A percentile compares a stretch with the other conserved stretches of the same genome.
Evolutionary conservation across 2,329 filamentous ascomycete genomes (phyloP).

Genomic region (Pseudogymnoascus sp.): DNA sequence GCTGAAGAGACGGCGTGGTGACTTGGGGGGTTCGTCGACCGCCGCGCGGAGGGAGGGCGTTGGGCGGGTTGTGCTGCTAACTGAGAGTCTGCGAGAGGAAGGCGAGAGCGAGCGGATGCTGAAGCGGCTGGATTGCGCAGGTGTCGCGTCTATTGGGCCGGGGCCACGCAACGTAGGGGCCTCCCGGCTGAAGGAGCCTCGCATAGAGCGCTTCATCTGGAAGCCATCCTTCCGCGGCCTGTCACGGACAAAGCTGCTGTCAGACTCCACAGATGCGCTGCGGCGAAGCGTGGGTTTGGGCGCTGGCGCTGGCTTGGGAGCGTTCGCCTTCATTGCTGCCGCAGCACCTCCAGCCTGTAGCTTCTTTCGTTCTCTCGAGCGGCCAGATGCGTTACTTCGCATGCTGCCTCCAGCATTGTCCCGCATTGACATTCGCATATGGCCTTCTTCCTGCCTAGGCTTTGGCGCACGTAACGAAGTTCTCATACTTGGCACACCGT

Average conservation of each 20-base stretch:
- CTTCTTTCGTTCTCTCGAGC: neutral
- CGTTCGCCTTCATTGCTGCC: slow-evolving; percentile 9
- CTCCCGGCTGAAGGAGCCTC: slow-evolving; percentile 35
- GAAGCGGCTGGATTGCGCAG: slow-evolving; percentile 50
- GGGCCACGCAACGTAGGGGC: slow-evolving; percentile 20
- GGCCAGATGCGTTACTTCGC: slow-evolving; percentile 11
- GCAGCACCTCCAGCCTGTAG: slow-evolving; percentile 18
- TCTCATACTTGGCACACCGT: slow-evolving; percentile 31
- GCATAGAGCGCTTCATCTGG: slow-evolving; percentile 68
- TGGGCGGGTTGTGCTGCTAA: slow-evolving; percentile 21
- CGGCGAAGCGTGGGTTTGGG: slow-evolving; percentile 37
- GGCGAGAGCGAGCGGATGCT: slow-evolving; percentile 67
- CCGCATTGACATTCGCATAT: slow-evolving; percentile 21
- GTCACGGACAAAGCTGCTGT: slow-evolving; percentile 73
- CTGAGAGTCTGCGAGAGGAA: slow-evolving; percentile 35
- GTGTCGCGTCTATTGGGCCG: slow-evolving; percentile 31
- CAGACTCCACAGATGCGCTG: slow-evolving; percentile 57
- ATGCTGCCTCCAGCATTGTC: slow-evolving; percentile 9
- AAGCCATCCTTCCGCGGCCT: slow-evolving; percentile 44
- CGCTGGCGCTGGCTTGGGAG: neutral
- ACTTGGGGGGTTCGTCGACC: neutral
- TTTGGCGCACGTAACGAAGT: slow-evolving; percentile 38
- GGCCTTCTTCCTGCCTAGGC: slow-evolving; percentile 15
- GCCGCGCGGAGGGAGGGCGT: neutral
- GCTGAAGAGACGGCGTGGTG: slow-evolving; percentile 15